Conservation (phyloP, 2,329 filamentous ascomycete species). For the Domatiomyces globalis region DNA sequence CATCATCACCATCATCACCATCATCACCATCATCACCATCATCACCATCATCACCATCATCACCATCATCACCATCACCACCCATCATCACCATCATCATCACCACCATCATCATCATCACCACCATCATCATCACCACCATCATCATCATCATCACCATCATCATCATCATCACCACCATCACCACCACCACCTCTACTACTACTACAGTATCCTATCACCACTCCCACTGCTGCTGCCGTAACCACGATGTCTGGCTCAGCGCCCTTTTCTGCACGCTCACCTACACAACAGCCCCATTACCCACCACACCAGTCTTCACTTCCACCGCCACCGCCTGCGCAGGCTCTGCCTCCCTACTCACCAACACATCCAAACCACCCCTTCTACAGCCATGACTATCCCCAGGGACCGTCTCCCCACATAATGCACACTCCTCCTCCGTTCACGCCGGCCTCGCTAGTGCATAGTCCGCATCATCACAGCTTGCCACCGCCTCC, state of each 20-base stretch:
- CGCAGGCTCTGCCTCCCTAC: conserved; percentile 29
- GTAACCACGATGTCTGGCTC: conserved; percentile 12
- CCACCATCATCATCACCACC: too few relatives aligned
- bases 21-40: too few relatives aligned
- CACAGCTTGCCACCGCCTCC: conserved; percentile 21
- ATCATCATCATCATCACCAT: too few relatives aligned
- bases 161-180: too few relatives aligned
- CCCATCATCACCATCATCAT: too few relatives aligned
- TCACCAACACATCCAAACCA: conserved; percentile 31
- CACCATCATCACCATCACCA: too few relatives aligned
- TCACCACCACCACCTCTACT: too few relatives aligned
- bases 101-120: too few relatives aligned
- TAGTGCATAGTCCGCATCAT: conserved; percentile 29
- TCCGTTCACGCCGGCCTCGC: conserved; percentile 24
- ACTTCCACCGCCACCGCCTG: conserved; percentile 10
- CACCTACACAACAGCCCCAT: conserved; percentile 26
- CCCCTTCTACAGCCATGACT: conserved; percentile 30
- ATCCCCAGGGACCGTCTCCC: conserved; percentile 18
- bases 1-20: too few relatives aligned
- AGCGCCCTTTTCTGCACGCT: conserved; percentile 31
- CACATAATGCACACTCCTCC: conserved; percentile 30
- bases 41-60: too few relatives aligned
- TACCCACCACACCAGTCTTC: background rate
- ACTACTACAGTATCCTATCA: too few relatives aligned
- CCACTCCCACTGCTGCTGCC: too few relatives aligned